A percentile compares a stretch with the other conserved stretches of the same genome.
phyloP scores from a whole-genome alignment of 1,284 basidiomycete species.

The Chalciporus sp. region DNA sequence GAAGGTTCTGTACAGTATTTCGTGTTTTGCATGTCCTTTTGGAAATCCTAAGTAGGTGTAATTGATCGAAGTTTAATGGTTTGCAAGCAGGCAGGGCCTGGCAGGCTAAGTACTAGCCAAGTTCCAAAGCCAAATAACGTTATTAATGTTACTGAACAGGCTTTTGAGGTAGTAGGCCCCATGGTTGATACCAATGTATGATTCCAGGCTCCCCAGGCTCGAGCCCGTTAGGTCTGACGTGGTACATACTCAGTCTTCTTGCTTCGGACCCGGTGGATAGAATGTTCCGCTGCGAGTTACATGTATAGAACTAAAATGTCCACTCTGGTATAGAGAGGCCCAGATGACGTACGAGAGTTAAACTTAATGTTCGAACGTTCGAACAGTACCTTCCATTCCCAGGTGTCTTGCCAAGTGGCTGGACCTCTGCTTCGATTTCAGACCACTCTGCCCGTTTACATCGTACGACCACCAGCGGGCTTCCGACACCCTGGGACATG shows the following conservation, averaged over 20 bases:
- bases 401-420: conserved; percentile 8
- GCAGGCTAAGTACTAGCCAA: no score
- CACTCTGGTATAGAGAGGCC: neutral
- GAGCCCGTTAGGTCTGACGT: neutral
- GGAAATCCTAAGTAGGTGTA: conserved; percentile 13
- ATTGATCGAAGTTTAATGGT: conserved; percentile 6
- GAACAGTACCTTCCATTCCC: conserved; percentile 12
- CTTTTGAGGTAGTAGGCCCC: no score
- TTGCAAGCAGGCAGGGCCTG: no score
- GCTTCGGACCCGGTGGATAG: neutral
- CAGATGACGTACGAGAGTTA: conserved; percentile 14
- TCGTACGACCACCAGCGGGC: conserved; percentile 25
- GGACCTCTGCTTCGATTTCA: neutral
- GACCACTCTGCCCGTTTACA: conserved; percentile 19
- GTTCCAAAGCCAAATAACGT: no score
- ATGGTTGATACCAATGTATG: no score
- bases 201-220: no score
- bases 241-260: no score
- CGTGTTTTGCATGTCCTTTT: conserved; percentile 4
- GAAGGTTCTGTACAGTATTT: conserved; percentile 13
- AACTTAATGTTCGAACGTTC: conserved; percentile 4
- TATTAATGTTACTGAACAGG: no score
- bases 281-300: neutral
- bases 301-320: neutral
- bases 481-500: conserved; percentile 38